phyloP scores from a whole-genome alignment of 768 basidiomycete species.

The Tubosaeta brunneosetosa region DNA sequence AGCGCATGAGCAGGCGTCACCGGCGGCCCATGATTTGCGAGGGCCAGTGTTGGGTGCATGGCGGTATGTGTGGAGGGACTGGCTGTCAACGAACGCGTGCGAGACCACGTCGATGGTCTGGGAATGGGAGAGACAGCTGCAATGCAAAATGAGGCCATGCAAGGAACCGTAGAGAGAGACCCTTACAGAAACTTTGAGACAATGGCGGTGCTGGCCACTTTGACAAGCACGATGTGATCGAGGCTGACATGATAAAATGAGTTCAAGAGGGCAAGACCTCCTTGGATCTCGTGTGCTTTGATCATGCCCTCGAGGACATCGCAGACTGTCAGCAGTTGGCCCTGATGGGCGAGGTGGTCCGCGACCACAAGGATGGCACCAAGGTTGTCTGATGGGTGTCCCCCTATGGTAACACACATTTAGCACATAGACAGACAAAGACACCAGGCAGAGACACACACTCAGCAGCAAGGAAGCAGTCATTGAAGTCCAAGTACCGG shows the following conservation, averaged over 20 bases:
- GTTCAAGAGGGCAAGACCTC: slow-evolving; percentile 84
- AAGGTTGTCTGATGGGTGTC: slow-evolving; percentile 91
- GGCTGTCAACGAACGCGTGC: slow-evolving; percentile 92
- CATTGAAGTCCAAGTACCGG: slow-evolving; percentile 93
- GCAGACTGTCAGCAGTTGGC: slow-evolving; percentile 68
- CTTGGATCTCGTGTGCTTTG: slow-evolving; percentile 95
- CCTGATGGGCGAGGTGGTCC: slow-evolving; percentile 82
- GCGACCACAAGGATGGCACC: slow-evolving; percentile 92
- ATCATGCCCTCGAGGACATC: slow-evolving; percentile 91
- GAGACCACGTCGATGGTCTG: slow-evolving; percentile 92
- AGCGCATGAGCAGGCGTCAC: slow-evolving; percentile 89
- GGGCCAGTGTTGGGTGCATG: slow-evolving; percentile 94
- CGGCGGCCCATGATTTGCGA: slow-evolving; percentile 93
- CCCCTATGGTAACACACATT: slow-evolving; percentile 52
- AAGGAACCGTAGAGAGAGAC: background rate
- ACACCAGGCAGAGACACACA: slow-evolving; percentile 39
- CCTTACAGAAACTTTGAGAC: slow-evolving; percentile 80
- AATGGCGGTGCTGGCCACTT: slow-evolving; percentile 93
- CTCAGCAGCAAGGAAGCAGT: slow-evolving; percentile 91
- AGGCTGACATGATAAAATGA: slow-evolving; percentile 93
- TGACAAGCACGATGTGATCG: slow-evolving; percentile 93
- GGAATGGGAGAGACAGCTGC: slow-evolving; percentile 63
- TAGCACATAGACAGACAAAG: background rate
- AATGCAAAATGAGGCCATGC: background rate
- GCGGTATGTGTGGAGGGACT: slow-evolving; percentile 88